Percentiles rank a stretch among this genome's conserved stretches.
phyloP scores from a whole-genome alignment of 441 rosid genomes.

The Corymbia calophylla region DNA sequence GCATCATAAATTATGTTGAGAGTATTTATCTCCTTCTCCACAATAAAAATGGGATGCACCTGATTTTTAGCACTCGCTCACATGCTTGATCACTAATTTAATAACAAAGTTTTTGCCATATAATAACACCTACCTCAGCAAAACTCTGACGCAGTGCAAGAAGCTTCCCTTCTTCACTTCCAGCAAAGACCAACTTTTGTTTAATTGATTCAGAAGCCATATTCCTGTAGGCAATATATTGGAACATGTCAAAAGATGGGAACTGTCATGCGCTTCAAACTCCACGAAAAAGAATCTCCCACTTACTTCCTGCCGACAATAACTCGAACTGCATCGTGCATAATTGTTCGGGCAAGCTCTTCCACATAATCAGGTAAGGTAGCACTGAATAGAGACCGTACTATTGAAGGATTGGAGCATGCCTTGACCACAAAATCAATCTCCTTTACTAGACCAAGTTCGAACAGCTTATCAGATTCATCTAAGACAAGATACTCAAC shows the following conservation, averaged over 20 bases:
- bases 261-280: not conserved
- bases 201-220: slow-evolving; percentile 76
- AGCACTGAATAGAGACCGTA: slow-evolving; percentile 91
- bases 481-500: slow-evolving; percentile 92
- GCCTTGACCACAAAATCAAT: slow-evolving; percentile 90
- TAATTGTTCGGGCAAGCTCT: slow-evolving; percentile 87
- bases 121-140: slow-evolving; percentile 50
- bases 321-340: slow-evolving; percentile 98
- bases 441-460: slow-evolving; percentile 80
- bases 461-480: slow-evolving; percentile 95
- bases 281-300: not conserved
- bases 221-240: slow-evolving; percentile 44
- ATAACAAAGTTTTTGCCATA: not conserved
- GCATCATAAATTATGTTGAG: not conserved
- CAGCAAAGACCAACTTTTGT: slow-evolving; percentile 83
- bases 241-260: not conserved
- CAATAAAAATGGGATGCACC: not conserved
- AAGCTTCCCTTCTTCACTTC: slow-evolving; percentile 92
- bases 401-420: slow-evolving; percentile 82
- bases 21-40: not conserved
- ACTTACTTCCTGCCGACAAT: slow-evolving; percentile 90
- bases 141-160: slow-evolving; percentile 91
- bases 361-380: slow-evolving; percentile 91
- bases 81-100: not conserved
- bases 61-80: not conserved